Percentiles rank a stretch among this genome's conserved stretches.
phyloP scores from a whole-genome alignment of 257 asterid species.

The Salvia miltiorrhiza region DNA sequence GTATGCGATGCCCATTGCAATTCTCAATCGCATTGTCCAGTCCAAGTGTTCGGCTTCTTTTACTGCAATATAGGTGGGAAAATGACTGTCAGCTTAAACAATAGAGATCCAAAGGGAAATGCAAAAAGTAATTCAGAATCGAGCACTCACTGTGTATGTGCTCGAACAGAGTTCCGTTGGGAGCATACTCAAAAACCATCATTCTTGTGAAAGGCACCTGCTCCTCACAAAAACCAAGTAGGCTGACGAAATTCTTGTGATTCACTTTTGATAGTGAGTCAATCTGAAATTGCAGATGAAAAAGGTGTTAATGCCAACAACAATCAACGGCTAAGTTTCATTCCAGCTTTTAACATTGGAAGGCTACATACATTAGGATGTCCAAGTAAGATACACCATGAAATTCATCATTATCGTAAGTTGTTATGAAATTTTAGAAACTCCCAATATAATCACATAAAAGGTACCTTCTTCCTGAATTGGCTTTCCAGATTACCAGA shows the following conservation, averaged over 20 bases:
- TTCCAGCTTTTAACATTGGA: not conserved
- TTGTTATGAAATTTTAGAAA: not conserved
- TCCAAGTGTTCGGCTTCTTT: slow-evolving; percentile 93
- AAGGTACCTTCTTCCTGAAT: slow-evolving; percentile 70
- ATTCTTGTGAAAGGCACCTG: slow-evolving; percentile 81
- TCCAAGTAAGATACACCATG: not conserved
- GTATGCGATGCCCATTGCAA: slow-evolving; percentile 79
- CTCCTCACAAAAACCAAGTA: slow-evolving; percentile 76
- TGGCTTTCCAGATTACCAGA: slow-evolving; percentile 59
- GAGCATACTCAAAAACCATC: slow-evolving; percentile 93
- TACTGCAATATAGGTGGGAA: slow-evolving; percentile 44
- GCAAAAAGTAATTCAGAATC: not conserved
- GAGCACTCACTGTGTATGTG: slow-evolving; percentile 75
- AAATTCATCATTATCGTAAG: slow-evolving; percentile 17
- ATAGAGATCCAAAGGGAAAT: not conserved
- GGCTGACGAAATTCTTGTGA: slow-evolving; percentile 82
- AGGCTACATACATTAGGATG: not conserved
- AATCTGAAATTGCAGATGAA: slow-evolving; percentile 39
- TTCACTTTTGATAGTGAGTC: slow-evolving; percentile 68
- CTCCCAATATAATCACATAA: not conserved
- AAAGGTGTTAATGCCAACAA: not conserved
- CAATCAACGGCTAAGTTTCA: not conserved
- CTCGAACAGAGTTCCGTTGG: slow-evolving; percentile 90
- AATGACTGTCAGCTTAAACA: not conserved
- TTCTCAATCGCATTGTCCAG: slow-evolving; percentile 71